Base-by-base conservation (phyloP, 1,284 basidiomycete genomes). In the Porogramme epimiltina region DNA sequence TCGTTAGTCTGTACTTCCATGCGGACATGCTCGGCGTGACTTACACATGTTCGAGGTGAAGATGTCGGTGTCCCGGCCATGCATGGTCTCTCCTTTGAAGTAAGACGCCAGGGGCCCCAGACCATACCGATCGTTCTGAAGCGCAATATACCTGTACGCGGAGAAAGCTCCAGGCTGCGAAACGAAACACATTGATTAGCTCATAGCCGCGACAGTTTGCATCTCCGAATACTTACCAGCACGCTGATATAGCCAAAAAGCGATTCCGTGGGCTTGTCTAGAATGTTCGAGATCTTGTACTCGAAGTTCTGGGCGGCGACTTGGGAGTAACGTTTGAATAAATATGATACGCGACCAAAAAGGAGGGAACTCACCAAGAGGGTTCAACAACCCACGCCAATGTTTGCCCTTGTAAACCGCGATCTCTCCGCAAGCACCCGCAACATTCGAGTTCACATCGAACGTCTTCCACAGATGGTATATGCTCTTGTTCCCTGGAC, bases 381-480 rank as follows among this genome's bases (percentile, higher is more conserved):
- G 93, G 66, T 95, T 97, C 49, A 93, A 64, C 46, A 97, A 75
- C 22, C 81, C 77, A 23, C 76, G 78, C 91, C 93, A 95, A 41
- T 83, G 84, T 69, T 87, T 91, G 56, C 95, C 95, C 68, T 97
- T 98, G 73, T 94, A 94, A 1, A 82, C 87, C 0, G 93, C 88
- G 62, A 98, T 97, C 70, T 98, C 95, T 33, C 95, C 95, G 69
- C 95, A 98, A 2, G 95, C 94, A 8, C 95, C 95, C 4, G 85
- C 95, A 16, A 97, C 91, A 60, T 91, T 95, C 6, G 92, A 94
- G 69, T 95, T 94, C 36, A 93, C 73, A 65, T 98, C 95, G 65
- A 98, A 97, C 1, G 91, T 81, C 70, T 98, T 98, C 95, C 95
- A 98, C 3, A 98, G 79, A 56, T 90, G 83, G 68, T 98, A 98